A percentile compares a stretch with the other conserved stretches of the same genome.
These are phyloP conservation scores for Trichoderma sp. DNA, from an alignment of 2,329 filamentous ascomycete species.

Conservation along the genomic window DNA sequence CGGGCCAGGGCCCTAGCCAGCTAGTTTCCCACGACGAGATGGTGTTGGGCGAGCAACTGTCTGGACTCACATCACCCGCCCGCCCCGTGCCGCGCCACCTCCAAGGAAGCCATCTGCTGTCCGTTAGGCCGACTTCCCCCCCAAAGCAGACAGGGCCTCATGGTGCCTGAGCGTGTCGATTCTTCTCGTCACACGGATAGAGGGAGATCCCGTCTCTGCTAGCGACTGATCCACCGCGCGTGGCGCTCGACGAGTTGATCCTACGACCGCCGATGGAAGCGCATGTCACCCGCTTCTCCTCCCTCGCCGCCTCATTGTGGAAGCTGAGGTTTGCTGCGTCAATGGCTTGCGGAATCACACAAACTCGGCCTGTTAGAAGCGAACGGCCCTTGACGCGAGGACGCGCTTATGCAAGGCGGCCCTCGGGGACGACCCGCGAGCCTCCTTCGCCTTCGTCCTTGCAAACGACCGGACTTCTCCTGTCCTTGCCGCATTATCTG, in stretches of 20 bases:
- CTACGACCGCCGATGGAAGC: constrained; percentile 8
- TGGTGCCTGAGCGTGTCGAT: constrained; percentile 20
- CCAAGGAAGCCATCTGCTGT: constrained; percentile 29
- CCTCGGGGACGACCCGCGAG: constrained; percentile 2
- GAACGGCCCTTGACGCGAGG: constrained; percentile 3
- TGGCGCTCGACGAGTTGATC: constrained; percentile 13
- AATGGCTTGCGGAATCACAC: constrained; percentile 6
- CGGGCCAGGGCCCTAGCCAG: constrained; percentile 27
- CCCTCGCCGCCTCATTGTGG: constrained; percentile 12
- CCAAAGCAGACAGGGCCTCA: constrained; percentile 14
- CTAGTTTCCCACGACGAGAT: constrained; percentile 27
- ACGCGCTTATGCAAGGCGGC: constrained; percentile 19
- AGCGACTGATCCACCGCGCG: constrained; percentile 7
- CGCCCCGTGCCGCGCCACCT: constrained; percentile 45
- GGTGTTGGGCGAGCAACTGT: constrained; percentile 26
- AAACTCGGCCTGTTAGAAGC: constrained; percentile 18
- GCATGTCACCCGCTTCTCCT: constrained; percentile 16
- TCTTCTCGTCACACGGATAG: constrained; percentile 17
- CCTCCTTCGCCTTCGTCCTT: constrained; percentile 15
- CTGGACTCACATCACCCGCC: constrained; percentile 28
- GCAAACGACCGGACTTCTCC: constrained; percentile 1
- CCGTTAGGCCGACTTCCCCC: constrained; percentile 17
- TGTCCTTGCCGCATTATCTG: constrained; percentile 19
- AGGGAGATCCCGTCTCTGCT: neutral
- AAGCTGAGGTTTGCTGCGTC: constrained; percentile 8